Evolutionary conservation across 2,329 filamentous ascomycete species (phyloP).

Genomic region (Aaosphaeria arxii): DNA sequence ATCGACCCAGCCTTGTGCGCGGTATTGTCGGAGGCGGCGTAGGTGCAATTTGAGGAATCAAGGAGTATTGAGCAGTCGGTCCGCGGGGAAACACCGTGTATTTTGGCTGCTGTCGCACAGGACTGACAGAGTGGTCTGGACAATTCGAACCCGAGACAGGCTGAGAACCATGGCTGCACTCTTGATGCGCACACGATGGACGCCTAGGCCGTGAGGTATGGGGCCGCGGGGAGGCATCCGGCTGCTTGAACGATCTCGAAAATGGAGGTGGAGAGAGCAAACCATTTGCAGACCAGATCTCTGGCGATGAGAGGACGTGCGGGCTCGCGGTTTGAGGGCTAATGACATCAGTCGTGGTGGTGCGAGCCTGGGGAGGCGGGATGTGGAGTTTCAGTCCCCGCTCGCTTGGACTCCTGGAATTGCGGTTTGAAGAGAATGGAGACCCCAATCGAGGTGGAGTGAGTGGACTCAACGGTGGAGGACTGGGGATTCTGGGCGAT

Average conservation of each 20-base stretch:
- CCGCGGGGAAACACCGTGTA: background rate
- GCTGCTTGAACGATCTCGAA: slow-evolving; percentile 7
- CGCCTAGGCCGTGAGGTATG: slow-evolving; percentile 9
- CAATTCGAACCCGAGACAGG: background rate
- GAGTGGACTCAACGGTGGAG: slow-evolving; percentile 15
- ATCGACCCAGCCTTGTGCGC: background rate
- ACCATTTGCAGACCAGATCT: slow-evolving; percentile 18
- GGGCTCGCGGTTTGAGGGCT: slow-evolving; percentile 29
- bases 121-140: background rate
- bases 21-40: slow-evolving; percentile 1
- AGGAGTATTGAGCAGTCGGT: slow-evolving; percentile 1
- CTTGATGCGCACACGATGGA: slow-evolving; percentile 4
- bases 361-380: slow-evolving; percentile 5
- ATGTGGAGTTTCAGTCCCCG: slow-evolving; percentile 21
- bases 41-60: slow-evolving; percentile 1
- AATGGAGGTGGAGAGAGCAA: slow-evolving; percentile 14
- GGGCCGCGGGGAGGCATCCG: slow-evolving; percentile 8
- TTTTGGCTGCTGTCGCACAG: background rate
- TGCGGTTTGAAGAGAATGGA: slow-evolving; percentile 9
- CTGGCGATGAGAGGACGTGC: slow-evolving; percentile 18
- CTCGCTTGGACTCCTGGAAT: slow-evolving; percentile 13
- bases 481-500: slow-evolving; percentile 19
- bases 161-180: background rate
- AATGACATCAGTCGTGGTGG: slow-evolving; percentile 4
- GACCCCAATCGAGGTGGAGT: slow-evolving; percentile 9